These are phyloP conservation scores for Penicillium fimorum DNA, from an alignment of 495 filamentous ascomycete species.

Conservation along the genomic window DNA sequence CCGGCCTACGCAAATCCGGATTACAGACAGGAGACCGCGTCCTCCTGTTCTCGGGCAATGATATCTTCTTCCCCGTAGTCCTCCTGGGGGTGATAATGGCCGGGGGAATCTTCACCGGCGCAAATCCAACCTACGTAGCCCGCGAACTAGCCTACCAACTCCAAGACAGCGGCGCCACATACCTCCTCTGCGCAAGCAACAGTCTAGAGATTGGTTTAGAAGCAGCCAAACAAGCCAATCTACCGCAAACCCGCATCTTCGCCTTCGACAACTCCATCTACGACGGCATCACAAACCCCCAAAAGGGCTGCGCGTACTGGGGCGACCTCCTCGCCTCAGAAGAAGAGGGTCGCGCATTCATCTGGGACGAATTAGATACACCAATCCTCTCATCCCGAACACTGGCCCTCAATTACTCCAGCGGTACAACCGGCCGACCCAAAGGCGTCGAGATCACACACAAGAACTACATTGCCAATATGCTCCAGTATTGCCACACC, in stretches of 20 bases:
- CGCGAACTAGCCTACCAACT: constrained; percentile 75
- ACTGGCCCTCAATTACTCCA: constrained; percentile 67
- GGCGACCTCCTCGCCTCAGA: constrained; percentile 43
- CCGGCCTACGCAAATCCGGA: constrained; percentile 64
- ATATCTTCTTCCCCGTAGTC: constrained; percentile 69
- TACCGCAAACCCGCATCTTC: constrained; percentile 43
- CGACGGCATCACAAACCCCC: constrained; percentile 36
- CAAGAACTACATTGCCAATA: constrained; percentile 68
- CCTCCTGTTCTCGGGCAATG: constrained; percentile 69
- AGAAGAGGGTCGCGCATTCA: constrained; percentile 44
- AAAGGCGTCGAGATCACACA: constrained; percentile 84
- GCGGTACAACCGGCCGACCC: constrained; percentile 77
- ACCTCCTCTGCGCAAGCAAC: constrained; percentile 56
- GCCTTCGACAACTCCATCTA: constrained; percentile 50
- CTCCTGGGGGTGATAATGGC: constrained; percentile 75
- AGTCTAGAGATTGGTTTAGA: constrained; percentile 45
- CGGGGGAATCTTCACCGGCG: constrained; percentile 75
- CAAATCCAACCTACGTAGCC: constrained; percentile 71
- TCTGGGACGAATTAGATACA: constrained; percentile 41
- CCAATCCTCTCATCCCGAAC: constrained; percentile 42
- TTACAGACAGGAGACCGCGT: constrained; percentile 69
- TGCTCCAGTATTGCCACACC: constrained; percentile 54
- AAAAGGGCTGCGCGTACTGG: constrained; percentile 50
- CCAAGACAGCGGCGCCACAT: constrained; percentile 62
- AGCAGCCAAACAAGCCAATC: constrained; percentile 41